phyloP scores from a whole-genome alignment of 2,329 filamentous ascomycete species.

The Alternaria sp. region DNA sequence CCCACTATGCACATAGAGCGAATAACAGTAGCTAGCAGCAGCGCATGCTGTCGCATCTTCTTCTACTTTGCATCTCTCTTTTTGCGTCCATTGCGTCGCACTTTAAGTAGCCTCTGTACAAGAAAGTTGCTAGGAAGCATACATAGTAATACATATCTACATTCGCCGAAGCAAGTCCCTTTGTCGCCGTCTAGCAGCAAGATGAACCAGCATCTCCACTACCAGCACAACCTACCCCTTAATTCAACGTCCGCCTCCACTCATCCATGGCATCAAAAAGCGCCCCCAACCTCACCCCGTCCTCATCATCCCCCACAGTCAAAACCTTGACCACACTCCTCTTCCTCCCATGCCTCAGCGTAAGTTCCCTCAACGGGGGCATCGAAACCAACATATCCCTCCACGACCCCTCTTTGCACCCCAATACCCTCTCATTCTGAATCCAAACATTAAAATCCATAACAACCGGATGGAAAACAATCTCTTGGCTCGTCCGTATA shows the following conservation, averaged over 20 bases:
- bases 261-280: conserved; percentile 16
- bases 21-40: background rate
- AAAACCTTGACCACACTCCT: conserved; percentile 8
- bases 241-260: conserved; percentile 9
- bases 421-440: background rate
- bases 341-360: conserved; percentile 6
- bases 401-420: conserved; percentile 2
- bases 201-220: background rate
- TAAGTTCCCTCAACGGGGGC: conserved; percentile 17
- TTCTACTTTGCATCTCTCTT: background rate
- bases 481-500: conserved; percentile 17
- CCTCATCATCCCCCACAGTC: background rate
- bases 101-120: background rate
- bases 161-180: background rate
- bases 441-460: conserved; percentile 12
- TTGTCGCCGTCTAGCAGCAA: background rate
- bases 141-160: background rate
- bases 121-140: background rate
- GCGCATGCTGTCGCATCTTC: background rate
- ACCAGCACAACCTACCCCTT: background rate
- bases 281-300: conserved; percentile 13
- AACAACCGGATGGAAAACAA: conserved; percentile 16
- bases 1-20: background rate
- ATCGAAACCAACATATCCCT: conserved; percentile 17
- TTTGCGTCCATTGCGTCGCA: background rate